Evolutionary conservation across 495 filamentous ascomycete genomes (phyloP), one percentile per base, ranked within the genome.

Genomic region (Cryomyces minteri): DNA sequence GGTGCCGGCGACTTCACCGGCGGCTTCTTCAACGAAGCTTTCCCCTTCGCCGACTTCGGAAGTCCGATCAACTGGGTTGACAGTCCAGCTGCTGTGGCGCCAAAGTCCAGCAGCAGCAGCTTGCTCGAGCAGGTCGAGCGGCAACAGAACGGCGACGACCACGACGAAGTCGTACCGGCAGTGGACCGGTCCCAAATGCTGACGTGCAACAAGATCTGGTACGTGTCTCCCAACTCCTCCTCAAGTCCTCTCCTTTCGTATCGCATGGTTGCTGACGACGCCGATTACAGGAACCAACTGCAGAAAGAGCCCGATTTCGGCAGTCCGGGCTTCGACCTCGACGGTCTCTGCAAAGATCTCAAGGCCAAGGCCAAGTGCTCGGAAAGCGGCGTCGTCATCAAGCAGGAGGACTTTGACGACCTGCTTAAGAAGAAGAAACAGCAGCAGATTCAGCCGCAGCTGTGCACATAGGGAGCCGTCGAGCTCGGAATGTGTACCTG

Each of bases 351-450:
- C 63, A 77, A 80, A 5, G 87, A 99, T 50, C 73, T 99, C n/a
- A 80, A 87, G 47, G 80, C 82, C 54, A 99, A 99, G 65, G 92
- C 92, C 40, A 88, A 88, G 58, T 99, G 92, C 58, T 92, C 86
- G 1, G 90, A 92, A 56, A 76, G 71, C 29, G 88, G 90, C 30
- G 82, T 88, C n/a, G 85, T 95, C 25, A 81, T 98, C 41, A 80
- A 84, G 52, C 74, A 94, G 63, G 76, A 76, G 38, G 86, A 95
- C 58, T 88, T 95, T 54, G 79, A 93, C 42, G 60, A 57, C 2
- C 60, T 60, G 29, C 51, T 66, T 4, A 47, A 55, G 44, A 53
- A 48, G 38, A 33, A 54, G 10, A 9, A 9, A 12, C 34, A 9
- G 34, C 34, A 37, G 34, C 34, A 37, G 3, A 25, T 2, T 25